Evolutionary conservation across 768 basidiomycete genomes (phyloP), one percentile per base, ranked within the genome.

Genomic region (Termitomyces heimii): DNA sequence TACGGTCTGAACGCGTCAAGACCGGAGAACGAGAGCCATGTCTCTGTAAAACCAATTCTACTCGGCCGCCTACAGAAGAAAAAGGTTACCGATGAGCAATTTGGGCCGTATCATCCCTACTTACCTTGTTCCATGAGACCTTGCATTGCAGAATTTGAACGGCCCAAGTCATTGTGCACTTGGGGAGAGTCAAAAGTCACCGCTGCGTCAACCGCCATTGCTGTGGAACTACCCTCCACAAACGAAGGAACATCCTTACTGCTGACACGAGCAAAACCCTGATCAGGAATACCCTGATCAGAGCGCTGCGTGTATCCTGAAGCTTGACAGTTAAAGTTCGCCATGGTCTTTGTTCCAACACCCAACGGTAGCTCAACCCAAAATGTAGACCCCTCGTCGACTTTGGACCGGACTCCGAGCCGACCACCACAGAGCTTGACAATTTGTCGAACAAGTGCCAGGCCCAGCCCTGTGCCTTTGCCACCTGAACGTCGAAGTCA

Each of bases 341-440:
- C 56, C 39, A 79, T 58, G 32, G 70, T 79, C 73, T 82, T 83
- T 35, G 70, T 71, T n/a, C 88, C 87, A 28, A 91, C 82, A 5
- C 86, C 88, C n/a, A 91, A 72, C 5, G 88, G 86, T 35, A 92
- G 69, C 68, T 92, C 90, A 9, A 92, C 87, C 93, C 92, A 94
- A 73, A 94, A 95, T 37, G 87, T 92, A 35, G 86, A 90, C 16
- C 94, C 94, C 62, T 82, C 75, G 8, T 81, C 80, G 1, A 81
- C 72, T 67, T 84, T 82, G 18, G 82, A 83, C 59, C 71, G 73
- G n/a, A 86, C 79, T n/a, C 85, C 89, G 29, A 91, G 71, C 50
- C 89, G 79, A 20, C 90, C 90, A 42, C 85, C 84, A 50, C 81
- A 84, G 40, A 89, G 71, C 64, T 84, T 87, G 62, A 92, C 87